Conservation (phyloP, 371 early-diverging fungal species). For the Mucor irregularis region DNA sequence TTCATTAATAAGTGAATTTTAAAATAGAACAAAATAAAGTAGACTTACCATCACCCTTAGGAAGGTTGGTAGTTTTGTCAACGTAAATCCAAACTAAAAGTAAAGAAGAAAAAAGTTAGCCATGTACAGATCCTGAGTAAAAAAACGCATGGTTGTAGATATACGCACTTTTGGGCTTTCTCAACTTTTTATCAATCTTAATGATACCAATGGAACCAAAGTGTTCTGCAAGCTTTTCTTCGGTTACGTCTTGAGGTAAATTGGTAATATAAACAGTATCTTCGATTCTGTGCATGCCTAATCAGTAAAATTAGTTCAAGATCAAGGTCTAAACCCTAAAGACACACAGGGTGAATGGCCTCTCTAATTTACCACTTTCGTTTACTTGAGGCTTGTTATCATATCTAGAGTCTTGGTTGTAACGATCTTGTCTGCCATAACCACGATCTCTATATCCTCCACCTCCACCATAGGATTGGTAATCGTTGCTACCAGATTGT, state of each 20-base stretch:
- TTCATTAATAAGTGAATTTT: background rate
- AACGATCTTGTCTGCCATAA: slow-evolving; percentile 13
- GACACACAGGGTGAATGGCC: too few species aligned
- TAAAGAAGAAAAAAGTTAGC: background rate
- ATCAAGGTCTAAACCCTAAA: too few species aligned
- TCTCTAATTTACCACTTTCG: slow-evolving; percentile 15
- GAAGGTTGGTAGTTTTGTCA: slow-evolving; percentile 58
- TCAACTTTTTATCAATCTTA: slow-evolving; percentile 68
- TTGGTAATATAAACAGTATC: slow-evolving; percentile 74
- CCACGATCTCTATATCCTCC: slow-evolving; percentile 17
- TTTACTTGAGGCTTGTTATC: slow-evolving; percentile 6
- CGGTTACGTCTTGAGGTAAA: slow-evolving; percentile 56
- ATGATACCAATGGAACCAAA: slow-evolving; percentile 74
- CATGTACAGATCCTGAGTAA: too few species aligned
- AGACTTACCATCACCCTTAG: slow-evolving; percentile 70
- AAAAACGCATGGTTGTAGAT: background rate
- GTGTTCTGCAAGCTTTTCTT: slow-evolving; percentile 58
- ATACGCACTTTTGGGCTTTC: slow-evolving; percentile 56
- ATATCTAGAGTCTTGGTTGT: slow-evolving; percentile 6
- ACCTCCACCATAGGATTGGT: slow-evolving; percentile 5
- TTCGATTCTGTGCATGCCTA: slow-evolving; percentile 46
- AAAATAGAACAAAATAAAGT: background rate
- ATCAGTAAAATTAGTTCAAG: background rate
- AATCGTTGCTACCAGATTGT: background rate
- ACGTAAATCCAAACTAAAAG: slow-evolving; percentile 65